A percentile compares a stretch with the other conserved stretches of the same genome.
These are phyloP conservation scores for Paecilomyces sp. DNA, from an alignment of 2,329 filamentous ascomycete genomes.

Conservation along the genomic window DNA sequence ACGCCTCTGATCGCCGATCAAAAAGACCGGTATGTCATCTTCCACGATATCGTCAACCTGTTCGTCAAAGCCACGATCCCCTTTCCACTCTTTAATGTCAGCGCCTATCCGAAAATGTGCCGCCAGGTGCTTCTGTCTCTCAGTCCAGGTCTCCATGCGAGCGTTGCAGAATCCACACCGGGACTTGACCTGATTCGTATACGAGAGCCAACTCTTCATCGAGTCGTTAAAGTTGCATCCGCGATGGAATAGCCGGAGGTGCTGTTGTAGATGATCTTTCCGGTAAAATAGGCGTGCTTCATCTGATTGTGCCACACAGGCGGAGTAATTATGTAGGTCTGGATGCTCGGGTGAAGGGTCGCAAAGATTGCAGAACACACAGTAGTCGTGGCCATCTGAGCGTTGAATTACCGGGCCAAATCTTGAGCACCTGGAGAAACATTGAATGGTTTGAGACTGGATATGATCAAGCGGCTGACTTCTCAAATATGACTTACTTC, in stretches of 20 bases:
- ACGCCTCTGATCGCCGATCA: conserved; percentile 26
- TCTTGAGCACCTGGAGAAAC: no score
- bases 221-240: conserved; percentile 37
- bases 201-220: conserved; percentile 51
- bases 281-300: conserved; percentile 49
- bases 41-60: conserved; percentile 28
- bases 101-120: conserved; percentile 31
- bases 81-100: conserved; percentile 31
- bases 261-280: conserved; percentile 52
- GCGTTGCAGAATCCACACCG: conserved; percentile 26
- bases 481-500: no score
- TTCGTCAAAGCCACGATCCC: conserved; percentile 34
- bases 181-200: conserved; percentile 41
- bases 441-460: no score
- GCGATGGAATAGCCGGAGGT: conserved; percentile 48
- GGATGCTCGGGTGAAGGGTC: conserved; percentile 42
- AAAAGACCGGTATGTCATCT: conserved; percentile 31
- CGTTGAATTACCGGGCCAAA: no score
- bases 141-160: conserved; percentile 21
- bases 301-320: conserved; percentile 43
- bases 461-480: no score
- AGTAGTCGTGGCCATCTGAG: conserved; percentile 20
- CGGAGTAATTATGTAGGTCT: conserved; percentile 41
- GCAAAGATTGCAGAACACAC: conserved; percentile 42
- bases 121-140: conserved; percentile 32